Percentiles rank a stretch among this genome's conserved stretches.
Conservation (phyloP, 2,329 filamentous ascomycete species). For the Botrytis squamosa region DNA sequence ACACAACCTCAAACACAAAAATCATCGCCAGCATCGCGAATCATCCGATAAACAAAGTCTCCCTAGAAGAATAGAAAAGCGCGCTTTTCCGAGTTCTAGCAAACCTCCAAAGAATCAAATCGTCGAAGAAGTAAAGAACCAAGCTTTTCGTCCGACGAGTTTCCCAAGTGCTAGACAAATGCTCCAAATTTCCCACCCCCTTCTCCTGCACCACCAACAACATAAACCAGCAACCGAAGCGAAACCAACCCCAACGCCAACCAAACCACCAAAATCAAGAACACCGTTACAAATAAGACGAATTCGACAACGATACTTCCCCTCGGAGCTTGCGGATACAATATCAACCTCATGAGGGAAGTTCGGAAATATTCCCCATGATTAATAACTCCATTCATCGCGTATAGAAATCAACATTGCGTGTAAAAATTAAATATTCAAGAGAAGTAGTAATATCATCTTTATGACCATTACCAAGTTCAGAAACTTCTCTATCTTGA, state of each 20-base stretch:
- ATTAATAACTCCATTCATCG: not conserved
- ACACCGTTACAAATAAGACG: not conserved
- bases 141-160: not conserved
- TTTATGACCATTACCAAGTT: not conserved
- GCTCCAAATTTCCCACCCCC: not conserved
- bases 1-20: not conserved
- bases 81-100: not conserved
- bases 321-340: no score
- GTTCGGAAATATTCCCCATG: not conserved
- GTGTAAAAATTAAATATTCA: not conserved
- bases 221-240: not conserved
- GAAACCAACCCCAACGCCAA: not conserved
- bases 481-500: not conserved
- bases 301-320: no score
- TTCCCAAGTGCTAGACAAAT: not conserved
- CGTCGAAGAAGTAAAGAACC: not conserved
- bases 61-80: not conserved
- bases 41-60: not conserved
- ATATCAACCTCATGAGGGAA: not conserved
- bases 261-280: not conserved
- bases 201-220: fast-evolving
- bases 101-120: not conserved
- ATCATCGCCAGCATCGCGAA: not conserved
- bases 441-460: not conserved
- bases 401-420: not conserved